Conservation (phyloP, 78 protist species). For the Speleostelium caveatum region DNA sequence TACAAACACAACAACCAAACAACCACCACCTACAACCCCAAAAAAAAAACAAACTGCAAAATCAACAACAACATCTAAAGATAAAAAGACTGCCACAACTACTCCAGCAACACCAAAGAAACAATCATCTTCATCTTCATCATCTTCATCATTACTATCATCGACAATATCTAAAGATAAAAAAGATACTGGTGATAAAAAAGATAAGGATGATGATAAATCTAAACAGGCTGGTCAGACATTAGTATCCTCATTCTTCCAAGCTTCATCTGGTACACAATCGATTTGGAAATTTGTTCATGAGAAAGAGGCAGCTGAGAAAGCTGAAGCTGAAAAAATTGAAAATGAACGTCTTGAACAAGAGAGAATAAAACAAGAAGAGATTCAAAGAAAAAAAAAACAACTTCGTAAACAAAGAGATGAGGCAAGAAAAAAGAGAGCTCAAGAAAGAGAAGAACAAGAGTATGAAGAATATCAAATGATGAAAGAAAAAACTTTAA, state of each 20-base stretch:
- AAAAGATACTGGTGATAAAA: background rate
- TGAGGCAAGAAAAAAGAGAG: background rate
- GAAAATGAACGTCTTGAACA: background rate
- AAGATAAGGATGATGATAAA: slow-evolving; percentile 3
- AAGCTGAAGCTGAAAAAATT: slow-evolving; percentile 13
- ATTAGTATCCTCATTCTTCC: slow-evolving; percentile 1
- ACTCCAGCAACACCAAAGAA: background rate
- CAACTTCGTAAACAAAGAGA: background rate
- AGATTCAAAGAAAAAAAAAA: background rate
- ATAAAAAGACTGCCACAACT: background rate
- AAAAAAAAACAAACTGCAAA: background rate
- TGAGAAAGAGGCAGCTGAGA: slow-evolving; percentile 36
- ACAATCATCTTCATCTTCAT: background rate
- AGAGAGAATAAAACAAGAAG: background rate
- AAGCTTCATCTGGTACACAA: background rate
- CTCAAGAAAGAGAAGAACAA: too few species aligned
- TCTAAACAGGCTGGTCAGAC: background rate
- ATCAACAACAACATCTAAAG: background rate
- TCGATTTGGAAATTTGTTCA: slow-evolving; percentile 2
- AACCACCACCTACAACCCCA: background rate
- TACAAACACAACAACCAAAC: too few species aligned
- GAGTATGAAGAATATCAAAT: slow-evolving; percentile 27
- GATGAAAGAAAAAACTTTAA: background rate
- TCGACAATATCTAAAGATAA: background rate
- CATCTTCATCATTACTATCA: too few species aligned